Evolutionary conservation across 805 yeast genomes (phyloP), one percentile per base, ranked within the genome.

Genomic region (Barnettozyma botsteinii): DNA sequence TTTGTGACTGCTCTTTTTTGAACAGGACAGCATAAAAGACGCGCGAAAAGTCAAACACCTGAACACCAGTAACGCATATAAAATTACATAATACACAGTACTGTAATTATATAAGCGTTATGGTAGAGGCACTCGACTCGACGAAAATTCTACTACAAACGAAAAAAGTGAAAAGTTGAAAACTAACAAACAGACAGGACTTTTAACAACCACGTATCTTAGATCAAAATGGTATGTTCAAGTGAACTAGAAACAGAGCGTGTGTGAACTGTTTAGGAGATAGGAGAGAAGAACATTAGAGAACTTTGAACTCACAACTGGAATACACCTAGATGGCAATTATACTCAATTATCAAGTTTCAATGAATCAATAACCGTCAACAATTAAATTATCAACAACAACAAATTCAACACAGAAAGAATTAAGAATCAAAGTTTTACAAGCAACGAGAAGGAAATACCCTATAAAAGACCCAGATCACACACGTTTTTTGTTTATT

Each of bases 201-300:
- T 27, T 28, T 28, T 26, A 35, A 31, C 17, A 35, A 27, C 27
- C 31, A 31, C 37, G 40, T 28, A 35, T 26, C 36, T 36, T 32
- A 31, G 28, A 33, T 30, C 42, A 38, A 35, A 33, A 42, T 42
- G 46, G 46, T 42, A 42, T 42, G 46, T 42, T 31, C 15, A 17
- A 12, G n/a, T n/a, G 19, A 29, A 11, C 25, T 15, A 4, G 15
- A 27, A 11, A 6, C 22, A 22, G 23, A 19, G 34, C 14, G 25
- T 24, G 36, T n/a, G 19, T 17, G 24, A 26, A 18, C 19, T 4
- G 6, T 4, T 31, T n/a, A n/a, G n/a, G n/a, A n/a, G n/a, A n/a
- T n/a, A n/a, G n/a, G 33, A 19, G 32, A 6, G 15, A 7, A 21
- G 26, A 23, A 14, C 28, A 14, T 21, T 9, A 21, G 8, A 21